A percentile compares a stretch with the other conserved stretches of the same genome.
Conservation (phyloP, 1,139 yeast genomes). For the Suhomyces wounanorum region DNA sequence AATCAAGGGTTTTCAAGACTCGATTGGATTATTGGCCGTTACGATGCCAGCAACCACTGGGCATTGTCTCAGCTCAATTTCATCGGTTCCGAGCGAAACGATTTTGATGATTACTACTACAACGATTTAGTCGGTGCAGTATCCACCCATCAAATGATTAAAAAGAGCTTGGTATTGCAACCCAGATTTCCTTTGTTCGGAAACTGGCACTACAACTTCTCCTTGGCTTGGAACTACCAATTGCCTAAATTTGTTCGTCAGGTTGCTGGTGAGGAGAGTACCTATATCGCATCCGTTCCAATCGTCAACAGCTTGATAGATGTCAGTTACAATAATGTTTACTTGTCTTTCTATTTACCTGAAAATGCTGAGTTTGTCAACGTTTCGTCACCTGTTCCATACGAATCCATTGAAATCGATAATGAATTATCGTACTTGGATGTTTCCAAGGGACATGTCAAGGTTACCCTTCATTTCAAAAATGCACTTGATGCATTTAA, state of each 20-base stretch:
- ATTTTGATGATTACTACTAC: constrained; percentile 66
- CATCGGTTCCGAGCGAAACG: constrained; percentile 43
- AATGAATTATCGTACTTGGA: constrained; percentile 72
- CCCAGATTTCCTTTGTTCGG: constrained; percentile 96
- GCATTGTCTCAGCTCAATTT: constrained; percentile 60
- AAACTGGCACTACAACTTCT: constrained; percentile 94
- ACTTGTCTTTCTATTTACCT: constrained; percentile 72
- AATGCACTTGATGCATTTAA: constrained; percentile 74
- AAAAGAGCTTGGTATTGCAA: constrained; percentile 56
- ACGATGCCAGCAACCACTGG: constrained; percentile 45
- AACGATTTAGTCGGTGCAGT: constrained; percentile 94
- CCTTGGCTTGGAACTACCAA: constrained; percentile 84
- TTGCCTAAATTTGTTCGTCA: constrained; percentile 55
- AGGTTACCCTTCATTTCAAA: constrained; percentile 60
- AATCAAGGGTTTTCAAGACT: constrained; percentile 72
- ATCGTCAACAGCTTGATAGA: constrained; percentile 72
- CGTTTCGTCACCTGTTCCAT: constrained; percentile 58
- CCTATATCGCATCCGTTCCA: constrained; percentile 68
- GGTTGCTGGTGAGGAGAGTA: constrained; percentile 42
- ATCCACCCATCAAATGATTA: constrained; percentile 66
- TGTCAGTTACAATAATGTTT: constrained; percentile 63
- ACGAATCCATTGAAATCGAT: constrained; percentile 35
- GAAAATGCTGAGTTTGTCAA: constrained; percentile 76
- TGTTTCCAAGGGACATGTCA: constrained; percentile 74
- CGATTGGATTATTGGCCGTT: constrained; percentile 65